These are phyloP conservation scores for Waltergamsia citrina DNA, from an alignment of 2,329 filamentous ascomycete species.

Conservation along the genomic window DNA sequence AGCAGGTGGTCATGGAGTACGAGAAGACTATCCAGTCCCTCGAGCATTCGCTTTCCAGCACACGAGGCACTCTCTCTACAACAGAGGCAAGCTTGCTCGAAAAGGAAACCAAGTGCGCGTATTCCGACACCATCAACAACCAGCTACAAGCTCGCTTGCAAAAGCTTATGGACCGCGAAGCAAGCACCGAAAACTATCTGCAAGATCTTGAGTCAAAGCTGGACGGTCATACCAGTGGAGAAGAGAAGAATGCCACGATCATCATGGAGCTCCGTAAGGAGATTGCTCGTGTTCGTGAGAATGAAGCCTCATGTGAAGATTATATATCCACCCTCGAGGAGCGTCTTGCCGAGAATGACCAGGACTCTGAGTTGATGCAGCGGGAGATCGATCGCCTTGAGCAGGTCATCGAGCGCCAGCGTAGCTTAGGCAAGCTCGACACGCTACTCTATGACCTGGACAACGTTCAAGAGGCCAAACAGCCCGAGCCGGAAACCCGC, in stretches of 20 bases:
- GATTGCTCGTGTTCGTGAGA: constrained; percentile 77
- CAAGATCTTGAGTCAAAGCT: constrained; percentile 86
- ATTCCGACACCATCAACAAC: constrained; percentile 82
- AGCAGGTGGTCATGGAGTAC: constrained; percentile 93
- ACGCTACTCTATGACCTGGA: constrained; percentile 88
- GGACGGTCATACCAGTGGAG: constrained; percentile 80
- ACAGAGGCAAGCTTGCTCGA: constrained; percentile 84
- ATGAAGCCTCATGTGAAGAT: constrained; percentile 83
- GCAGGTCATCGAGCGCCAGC: constrained; percentile 89
- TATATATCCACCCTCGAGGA: constrained; percentile 97
- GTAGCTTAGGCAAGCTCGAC: constrained; percentile 90
- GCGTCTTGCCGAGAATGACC: constrained; percentile 87
- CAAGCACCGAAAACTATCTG: constrained; percentile 85
- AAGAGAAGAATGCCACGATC: constrained; percentile 84
- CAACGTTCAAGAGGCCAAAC: constrained; percentile 52
- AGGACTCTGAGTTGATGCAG: constrained; percentile 94
- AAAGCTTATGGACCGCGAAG: constrained; percentile 85
- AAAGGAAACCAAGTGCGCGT: constrained; percentile 88
- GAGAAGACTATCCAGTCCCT: constrained; percentile 96
- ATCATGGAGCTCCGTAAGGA: constrained; percentile 86
- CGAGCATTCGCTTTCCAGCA: constrained; percentile 84
- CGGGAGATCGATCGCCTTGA: constrained; percentile 90
- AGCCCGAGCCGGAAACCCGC: constrained; percentile 17
- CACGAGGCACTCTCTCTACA: constrained; percentile 69
- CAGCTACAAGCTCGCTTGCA: constrained; percentile 87